phyloP scores from a whole-genome alignment of 352 stramenopile genomes.

The Pseudoperonospora humuli region DNA sequence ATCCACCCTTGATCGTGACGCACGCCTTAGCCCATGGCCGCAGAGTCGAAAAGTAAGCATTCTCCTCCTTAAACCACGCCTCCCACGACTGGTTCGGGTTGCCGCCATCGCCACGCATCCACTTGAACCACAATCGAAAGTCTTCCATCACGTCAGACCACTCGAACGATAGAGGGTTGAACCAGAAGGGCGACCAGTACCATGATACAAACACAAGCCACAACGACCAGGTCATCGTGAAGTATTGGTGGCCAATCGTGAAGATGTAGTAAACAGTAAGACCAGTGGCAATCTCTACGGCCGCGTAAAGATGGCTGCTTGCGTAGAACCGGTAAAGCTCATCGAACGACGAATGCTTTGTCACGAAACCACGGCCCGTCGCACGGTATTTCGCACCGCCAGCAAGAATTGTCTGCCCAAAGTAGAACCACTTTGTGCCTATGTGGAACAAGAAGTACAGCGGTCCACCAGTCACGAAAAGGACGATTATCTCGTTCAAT shows the following conservation, averaged over 20 bases:
- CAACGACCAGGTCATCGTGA: conserved; percentile 95
- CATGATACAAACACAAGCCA: conserved; percentile 88
- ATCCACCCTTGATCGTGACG: conserved; percentile 82
- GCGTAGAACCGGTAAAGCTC: conserved; percentile 98
- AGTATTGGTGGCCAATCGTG: conserved; percentile 93
- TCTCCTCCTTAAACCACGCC: conserved; percentile 95
- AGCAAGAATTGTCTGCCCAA: conserved; percentile 97
- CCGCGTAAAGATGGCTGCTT: conserved; percentile 95
- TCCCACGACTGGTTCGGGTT: conserved; percentile 92
- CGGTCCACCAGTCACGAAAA: conserved; percentile 95
- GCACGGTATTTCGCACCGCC: conserved; percentile 97
- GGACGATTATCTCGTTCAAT: conserved; percentile 89
- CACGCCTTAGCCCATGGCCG: conserved; percentile 86
- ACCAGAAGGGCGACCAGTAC: conserved; percentile 96
- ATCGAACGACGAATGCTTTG: conserved; percentile 96
- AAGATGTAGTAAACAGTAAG: conserved; percentile 93
- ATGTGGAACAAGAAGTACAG: conserved; percentile 99
- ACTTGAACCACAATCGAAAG: conserved; percentile 86
- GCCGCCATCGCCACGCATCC: conserved; percentile 90
- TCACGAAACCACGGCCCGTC: conserved; percentile 98
- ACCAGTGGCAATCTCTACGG: conserved; percentile 86
- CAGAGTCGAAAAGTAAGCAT: conserved; percentile 88
- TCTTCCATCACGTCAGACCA: conserved; percentile 92
- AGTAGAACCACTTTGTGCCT: conserved; percentile 98
- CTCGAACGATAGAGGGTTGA: conserved; percentile 96